These are phyloP conservation scores for Taiozyma onychis DNA, from an alignment of 1,139 yeast species.

Conservation along the genomic window DNA sequence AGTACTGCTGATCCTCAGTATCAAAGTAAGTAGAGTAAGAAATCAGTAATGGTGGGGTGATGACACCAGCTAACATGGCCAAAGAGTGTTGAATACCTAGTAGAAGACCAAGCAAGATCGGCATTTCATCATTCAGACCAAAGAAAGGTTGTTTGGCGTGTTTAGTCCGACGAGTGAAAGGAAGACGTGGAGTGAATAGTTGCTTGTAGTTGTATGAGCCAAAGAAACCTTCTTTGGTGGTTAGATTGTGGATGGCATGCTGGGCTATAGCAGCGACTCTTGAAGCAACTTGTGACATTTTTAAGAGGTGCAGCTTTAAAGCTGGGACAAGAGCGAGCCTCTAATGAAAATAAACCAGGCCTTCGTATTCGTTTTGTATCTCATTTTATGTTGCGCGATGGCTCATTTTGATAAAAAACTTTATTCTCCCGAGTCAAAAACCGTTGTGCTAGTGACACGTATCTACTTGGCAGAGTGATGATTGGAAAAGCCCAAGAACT, in stretches of 20 bases:
- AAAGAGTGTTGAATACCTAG: slow-evolving; percentile 84
- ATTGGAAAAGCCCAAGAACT: too few species aligned
- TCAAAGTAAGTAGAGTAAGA: slow-evolving; percentile 54
- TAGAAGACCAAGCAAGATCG: slow-evolving; percentile 63
- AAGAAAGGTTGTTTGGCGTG: slow-evolving; percentile 61
- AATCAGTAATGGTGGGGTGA: slow-evolving; percentile 75
- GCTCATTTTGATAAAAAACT: background rate
- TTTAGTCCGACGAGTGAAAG: slow-evolving; percentile 37
- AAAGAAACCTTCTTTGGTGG: slow-evolving; percentile 69
- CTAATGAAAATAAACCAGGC: background rate
- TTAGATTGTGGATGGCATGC: slow-evolving; percentile 31
- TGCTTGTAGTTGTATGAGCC: slow-evolving; percentile 82
- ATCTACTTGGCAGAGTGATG: background rate
- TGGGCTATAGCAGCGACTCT: background rate
- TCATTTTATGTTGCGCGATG: background rate
- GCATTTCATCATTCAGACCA: slow-evolving; percentile 73
- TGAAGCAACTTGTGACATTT: background rate
- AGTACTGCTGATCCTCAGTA: slow-evolving; percentile 48
- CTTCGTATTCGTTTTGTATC: background rate
- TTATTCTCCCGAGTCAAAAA: background rate
- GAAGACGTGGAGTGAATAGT: slow-evolving; percentile 71
- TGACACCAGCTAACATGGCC: slow-evolving; percentile 88
- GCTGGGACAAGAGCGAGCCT: background rate
- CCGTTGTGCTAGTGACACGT: background rate
- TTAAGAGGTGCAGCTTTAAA: background rate